Conservation (phyloP, 2,329 filamentous ascomycete genomes). For the Tolypocladium sp. region DNA sequence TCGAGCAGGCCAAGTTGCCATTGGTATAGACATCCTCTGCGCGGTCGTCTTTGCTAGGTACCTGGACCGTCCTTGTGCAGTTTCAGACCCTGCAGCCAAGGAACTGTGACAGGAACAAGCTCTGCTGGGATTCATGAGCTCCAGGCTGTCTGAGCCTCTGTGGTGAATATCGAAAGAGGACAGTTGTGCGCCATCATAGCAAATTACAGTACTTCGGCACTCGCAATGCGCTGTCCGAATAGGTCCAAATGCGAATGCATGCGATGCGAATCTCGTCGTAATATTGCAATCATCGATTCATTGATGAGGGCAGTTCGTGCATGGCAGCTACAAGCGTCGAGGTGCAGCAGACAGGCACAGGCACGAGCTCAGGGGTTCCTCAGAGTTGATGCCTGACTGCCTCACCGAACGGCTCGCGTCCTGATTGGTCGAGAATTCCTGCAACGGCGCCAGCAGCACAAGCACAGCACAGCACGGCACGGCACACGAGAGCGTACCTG, state of each 20-base stretch:
- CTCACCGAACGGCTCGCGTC: conserved; percentile 13
- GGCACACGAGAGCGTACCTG: background rate
- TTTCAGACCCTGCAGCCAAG: background rate
- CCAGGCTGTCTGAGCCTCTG: background rate
- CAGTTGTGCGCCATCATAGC: background rate
- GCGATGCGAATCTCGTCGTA: background rate
- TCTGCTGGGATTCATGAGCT: background rate
- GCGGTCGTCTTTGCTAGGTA: too few relatives aligned
- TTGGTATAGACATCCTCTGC: background rate
- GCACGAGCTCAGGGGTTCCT: conserved; percentile 2
- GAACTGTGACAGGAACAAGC: background rate
- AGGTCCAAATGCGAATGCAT: background rate
- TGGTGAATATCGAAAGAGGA: background rate
- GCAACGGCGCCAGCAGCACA: background rate
- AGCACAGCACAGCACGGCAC: background rate
- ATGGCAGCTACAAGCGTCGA: background rate
- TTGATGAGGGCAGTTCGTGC: background rate
- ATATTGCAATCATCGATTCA: background rate
- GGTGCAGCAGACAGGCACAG: background rate
- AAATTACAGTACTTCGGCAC: background rate
- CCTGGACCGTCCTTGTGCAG: background rate
- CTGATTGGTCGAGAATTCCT: conserved; percentile 19
- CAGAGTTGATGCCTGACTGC: conserved; percentile 27
- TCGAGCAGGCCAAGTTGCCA: background rate
- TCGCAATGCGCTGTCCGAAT: background rate